Evolutionary conservation across 2,329 filamentous ascomycete genomes (phyloP).

Genomic region (Paraphaeosphaeria minitans): DNA sequence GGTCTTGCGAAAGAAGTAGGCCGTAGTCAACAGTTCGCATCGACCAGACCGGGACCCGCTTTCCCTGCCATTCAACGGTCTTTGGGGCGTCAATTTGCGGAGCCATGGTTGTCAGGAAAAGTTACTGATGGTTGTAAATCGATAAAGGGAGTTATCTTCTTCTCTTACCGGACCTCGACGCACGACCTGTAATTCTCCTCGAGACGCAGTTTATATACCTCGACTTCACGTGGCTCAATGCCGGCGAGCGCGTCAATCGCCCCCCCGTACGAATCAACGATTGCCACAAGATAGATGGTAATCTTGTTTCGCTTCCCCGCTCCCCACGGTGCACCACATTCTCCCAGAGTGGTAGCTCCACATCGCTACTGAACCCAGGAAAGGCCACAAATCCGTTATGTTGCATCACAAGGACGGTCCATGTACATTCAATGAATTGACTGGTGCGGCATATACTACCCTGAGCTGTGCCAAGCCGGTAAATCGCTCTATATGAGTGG

Average conservation of each 20-base stretch:
- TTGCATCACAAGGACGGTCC: constrained; percentile 1
- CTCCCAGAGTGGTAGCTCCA: constrained; percentile 24
- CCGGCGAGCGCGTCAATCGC: constrained; percentile 6
- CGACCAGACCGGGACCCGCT: constrained; percentile 34
- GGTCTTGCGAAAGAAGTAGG: constrained; percentile 60
- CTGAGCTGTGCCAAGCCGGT: constrained; percentile 8
- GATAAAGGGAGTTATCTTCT: constrained; percentile 8
- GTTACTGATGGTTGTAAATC: constrained; percentile 1
- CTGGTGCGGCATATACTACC: constrained; percentile 5
- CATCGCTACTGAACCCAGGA: constrained; percentile 5
- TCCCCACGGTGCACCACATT: constrained; percentile 19
- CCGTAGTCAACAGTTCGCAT: constrained; percentile 58
- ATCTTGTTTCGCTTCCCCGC: constrained; percentile 25
- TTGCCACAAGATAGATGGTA: constrained; percentile 16
- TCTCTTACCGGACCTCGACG: constrained; percentile 13
- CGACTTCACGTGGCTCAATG: constrained; percentile 1
- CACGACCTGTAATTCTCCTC: constrained; percentile 6
- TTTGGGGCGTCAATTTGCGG: constrained; percentile 25
- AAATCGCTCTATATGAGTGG: constrained; percentile 2
- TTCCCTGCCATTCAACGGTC: constrained; percentile 40
- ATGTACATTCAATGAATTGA: not conserved
- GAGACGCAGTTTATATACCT: constrained; percentile 20
- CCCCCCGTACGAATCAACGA: constrained; percentile 13
- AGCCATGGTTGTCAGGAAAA: constrained; percentile 26
- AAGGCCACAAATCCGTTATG: constrained; percentile 1